Evolutionary conservation across 805 yeast species (phyloP), one percentile per base, ranked within the genome.

Genomic region (Debaryomyces prosopidis): DNA sequence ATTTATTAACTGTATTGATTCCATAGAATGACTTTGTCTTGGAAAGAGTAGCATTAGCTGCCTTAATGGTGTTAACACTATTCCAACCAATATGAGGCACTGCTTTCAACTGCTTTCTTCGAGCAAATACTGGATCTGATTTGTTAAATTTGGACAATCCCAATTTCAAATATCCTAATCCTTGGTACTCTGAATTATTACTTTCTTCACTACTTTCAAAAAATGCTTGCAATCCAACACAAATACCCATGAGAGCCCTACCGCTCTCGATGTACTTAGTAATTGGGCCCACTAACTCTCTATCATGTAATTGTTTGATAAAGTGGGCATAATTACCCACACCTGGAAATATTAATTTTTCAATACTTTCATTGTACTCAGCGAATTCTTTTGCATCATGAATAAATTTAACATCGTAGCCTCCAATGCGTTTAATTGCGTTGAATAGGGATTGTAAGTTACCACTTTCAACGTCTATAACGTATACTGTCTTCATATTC

Each of bases 1-100:
- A 94, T 62, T 89, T 86, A 53, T 80, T 78, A 38, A 67, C 68
- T 20, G 85, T 83, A 50, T 81, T 80, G 42, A 94, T 67, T 1
- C 87, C 86, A 62, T 73, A 92, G 19, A 87, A 69, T 4, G 70
- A 45, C 32, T 51, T 38, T 39, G 58, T 61, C 7, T 59, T 50
- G 1, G 59, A 45, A 15, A 68, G 46, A 2, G 63, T 28, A 52
- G 49, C 43, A 3, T 63, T 58, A 15, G 57, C 60, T 4, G 54
- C 51, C 14, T 48, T 52, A 26, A 67, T 58, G 2, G 56, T 44
- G 10, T 58, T 57, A 10, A 75, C 65, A 39, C 79, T 76, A 62
- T 90, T 92, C 99, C 99, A 94, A 15, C 99, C 99, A 51, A 94
- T 92, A 54, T 89, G 91, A 1, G 99, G 99, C 6, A 94, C 99